Conservation (phyloP, 495 filamentous ascomycete species). For the Xylaria curta region DNA sequence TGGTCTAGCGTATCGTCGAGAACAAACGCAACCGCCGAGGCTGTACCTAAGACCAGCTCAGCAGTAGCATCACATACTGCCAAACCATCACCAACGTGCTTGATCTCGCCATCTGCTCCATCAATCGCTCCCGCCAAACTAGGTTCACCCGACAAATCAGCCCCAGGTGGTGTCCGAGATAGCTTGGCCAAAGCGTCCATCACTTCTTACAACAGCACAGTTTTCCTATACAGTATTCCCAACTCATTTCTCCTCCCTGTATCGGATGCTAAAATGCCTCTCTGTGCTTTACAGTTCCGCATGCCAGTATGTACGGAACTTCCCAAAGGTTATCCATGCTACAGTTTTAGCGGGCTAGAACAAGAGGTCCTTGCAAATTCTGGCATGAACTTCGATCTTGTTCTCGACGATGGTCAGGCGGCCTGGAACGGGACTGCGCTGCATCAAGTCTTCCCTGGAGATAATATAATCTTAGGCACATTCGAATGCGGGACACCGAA, state of each 20-base stretch:
- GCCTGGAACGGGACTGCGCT: conserved; percentile 35
- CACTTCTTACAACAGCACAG: conserved; percentile 27
- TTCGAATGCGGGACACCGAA: conserved; percentile 33
- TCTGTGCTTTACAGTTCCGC: conserved; percentile 41
- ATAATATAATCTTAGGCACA: conserved; percentile 33
- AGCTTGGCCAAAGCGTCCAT: conserved; percentile 28
- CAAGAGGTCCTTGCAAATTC: conserved; percentile 36
- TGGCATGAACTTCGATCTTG: conserved; percentile 38
- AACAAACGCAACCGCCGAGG: not conserved
- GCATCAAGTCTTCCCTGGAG: conserved; percentile 36
- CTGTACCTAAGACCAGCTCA: conserved; percentile 1
- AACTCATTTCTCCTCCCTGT: conserved; percentile 24
- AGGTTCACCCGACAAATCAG: conserved; percentile 22
- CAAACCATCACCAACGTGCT: conserved; percentile 29
- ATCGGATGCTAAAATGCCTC: conserved; percentile 5
- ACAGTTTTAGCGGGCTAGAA: conserved; percentile 38
- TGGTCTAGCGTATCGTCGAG: conserved; percentile 10
- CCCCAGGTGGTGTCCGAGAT: conserved; percentile 17
- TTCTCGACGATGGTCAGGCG: conserved; percentile 29
- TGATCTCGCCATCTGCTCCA: conserved; percentile 33
- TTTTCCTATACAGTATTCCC: conserved; percentile 35
- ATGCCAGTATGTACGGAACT: conserved; percentile 39
- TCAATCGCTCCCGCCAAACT: conserved; percentile 35
- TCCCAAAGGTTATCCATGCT: conserved; percentile 38
- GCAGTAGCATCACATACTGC: not conserved